Evolutionary conservation across 2,329 filamentous ascomycete species (phyloP), one percentile per base, ranked within the genome.

Genomic region (Blastomyces emzantsi): DNA sequence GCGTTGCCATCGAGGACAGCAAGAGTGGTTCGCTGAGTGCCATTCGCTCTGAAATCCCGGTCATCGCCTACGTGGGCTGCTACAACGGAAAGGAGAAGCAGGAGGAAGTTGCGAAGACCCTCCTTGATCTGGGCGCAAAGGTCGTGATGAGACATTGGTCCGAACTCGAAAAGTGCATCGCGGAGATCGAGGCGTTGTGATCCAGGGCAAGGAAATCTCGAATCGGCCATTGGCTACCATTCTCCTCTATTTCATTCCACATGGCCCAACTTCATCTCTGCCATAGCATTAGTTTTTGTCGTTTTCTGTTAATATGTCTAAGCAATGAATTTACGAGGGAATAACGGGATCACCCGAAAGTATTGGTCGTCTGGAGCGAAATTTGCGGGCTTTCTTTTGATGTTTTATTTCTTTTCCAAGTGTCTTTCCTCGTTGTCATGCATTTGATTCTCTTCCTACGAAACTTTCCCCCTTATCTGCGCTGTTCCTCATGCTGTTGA

Each of bases 1-100:
- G 84, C 68, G 82, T 96, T 41, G 89, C 92, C 30, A 85, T 96
- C 64, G 92, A 96, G 81, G 92, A 96, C 80, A 90, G 87, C 81
- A 90, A 90, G 83, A 91, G 87, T 69, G 92, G 92, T 66, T 89
- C 90, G 54, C 84, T 89, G 64, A 90, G 89, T 68, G 88, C 87
- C 64, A 86, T 87, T 71, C 83, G 89, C 65, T 92, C 92, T 22
- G 85, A 86, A 60, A 94, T 96, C 72, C 88, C 85, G 66, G 86
- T 89, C 67, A 86, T 96, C 70, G 92, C 87, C 63, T 96, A 96
- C 76, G 89, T 94, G 39, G 92, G 92, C 47, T 88, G 88, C 64
- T 94, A 93, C 76, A 77, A 80, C 49, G 79, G 79, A 60, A 77
- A 78, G 22, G 81, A 81, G 45, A 83, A 88, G 76, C 79, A 83